Base-by-base conservation (phyloP, 495 filamentous ascomycete species). In the Talaromyces nanjingensis region DNA sequence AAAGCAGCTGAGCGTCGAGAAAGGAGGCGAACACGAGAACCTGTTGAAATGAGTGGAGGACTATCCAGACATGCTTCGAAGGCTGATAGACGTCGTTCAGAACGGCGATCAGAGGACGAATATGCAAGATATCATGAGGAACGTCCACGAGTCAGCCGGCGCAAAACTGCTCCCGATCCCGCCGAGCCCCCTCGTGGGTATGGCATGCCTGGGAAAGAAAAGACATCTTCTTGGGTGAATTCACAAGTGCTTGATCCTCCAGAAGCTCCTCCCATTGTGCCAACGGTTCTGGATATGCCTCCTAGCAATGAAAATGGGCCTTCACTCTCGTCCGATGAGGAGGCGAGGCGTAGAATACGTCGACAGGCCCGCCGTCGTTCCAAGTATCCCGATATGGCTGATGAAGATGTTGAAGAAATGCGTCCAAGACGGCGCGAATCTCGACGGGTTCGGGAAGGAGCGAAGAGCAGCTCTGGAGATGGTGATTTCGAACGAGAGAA, bases 141-240 rank as follows among this genome's bases (percentile, higher is more conserved):
- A 7, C 64, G 65, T 39, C 69, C 65, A 9, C 73, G 67, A 29
- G 54, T 68, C 24, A 71, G 67, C 58, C 76, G 73, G 24, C 74
- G 74, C 6, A 73, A 68, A 24, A 73, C 69, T 25, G 70, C 67
- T 0, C 62, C 68, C 22, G 66, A 68, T 2, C 69, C 69, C 12
- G 60, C 65, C 31, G 7, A 65, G 62, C 6, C 72, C 72, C 9
- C 66, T 71, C 65, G 74, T 72, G 71, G 60, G 69, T 64, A 57
- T 34, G 72, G 73, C 33, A 73, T 56, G 67, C 16, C 31, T 37
- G 71, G 71, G 37, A 75, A 74, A 67, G 81, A 86, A 60, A 86
- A 87, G 69, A 87, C 82, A 54, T 79, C 82, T 2, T 84, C 81
- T 4, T 87, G 85, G 85, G 81, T 87, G 4, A 73, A 86, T 64